Conservation (phyloP, 1,284 basidiomycete genomes). For the Ustilago esculenta region DNA sequence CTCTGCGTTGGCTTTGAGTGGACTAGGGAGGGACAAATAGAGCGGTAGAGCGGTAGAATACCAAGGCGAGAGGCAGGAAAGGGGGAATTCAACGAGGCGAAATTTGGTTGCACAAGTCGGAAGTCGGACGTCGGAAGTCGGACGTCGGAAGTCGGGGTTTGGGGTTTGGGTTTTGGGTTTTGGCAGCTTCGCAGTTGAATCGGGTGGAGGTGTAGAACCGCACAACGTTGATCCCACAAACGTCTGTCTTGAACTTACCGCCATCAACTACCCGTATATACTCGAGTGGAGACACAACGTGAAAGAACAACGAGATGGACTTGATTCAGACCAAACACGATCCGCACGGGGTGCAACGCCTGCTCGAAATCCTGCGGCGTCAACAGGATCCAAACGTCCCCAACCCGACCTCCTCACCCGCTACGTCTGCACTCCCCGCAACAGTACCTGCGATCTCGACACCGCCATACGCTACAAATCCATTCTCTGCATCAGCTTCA, state of each 20-base stretch:
- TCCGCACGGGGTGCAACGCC: constrained; percentile 42
- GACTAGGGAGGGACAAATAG: too few species aligned
- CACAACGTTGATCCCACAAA: too few species aligned
- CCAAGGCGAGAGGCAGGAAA: neutral
- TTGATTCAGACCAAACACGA: constrained; percentile 19
- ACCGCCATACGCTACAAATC: neutral
- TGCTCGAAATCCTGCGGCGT: constrained; percentile 31
- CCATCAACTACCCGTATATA: too few species aligned
- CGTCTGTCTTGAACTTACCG: too few species aligned
- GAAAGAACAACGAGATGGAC: constrained; percentile 10
- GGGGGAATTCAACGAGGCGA: neutral
- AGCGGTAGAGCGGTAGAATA: neutral
- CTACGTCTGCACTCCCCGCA: neutral
- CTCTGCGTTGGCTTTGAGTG: neutral
- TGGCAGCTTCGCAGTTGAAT: too few species aligned
- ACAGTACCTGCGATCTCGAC: too few species aligned
- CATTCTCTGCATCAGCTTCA: neutral
- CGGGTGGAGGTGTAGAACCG: neutral
- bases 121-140: neutral
- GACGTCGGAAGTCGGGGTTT: too few species aligned
- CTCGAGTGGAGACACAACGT: too few species aligned
- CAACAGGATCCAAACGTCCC: constrained; percentile 28
- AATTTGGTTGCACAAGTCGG: constrained; percentile 11
- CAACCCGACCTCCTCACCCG: neutral
- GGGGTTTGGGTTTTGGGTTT: too few species aligned